Base-by-base conservation (phyloP, 352 stramenopile genomes). In the Globisporangium nagaii region DNA sequence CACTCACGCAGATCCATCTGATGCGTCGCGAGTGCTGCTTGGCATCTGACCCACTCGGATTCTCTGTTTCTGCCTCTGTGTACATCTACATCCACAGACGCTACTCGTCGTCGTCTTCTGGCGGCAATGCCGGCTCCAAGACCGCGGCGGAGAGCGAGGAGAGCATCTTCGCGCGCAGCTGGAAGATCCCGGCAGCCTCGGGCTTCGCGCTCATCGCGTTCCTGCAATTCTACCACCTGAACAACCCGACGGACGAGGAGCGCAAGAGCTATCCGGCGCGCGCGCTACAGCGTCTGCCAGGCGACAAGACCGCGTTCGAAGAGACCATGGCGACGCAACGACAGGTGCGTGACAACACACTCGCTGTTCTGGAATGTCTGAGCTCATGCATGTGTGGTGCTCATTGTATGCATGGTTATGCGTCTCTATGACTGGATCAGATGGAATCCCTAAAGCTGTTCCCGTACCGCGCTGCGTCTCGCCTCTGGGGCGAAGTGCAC, bases 401-500 rank as follows among this genome's bases (percentile, higher is more conserved):
- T n/a, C n/a, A n/a, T 50, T 35, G 52, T 28, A 8, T 48, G 24
- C 13, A 15, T 35, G 7, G 17, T 17, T 3, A 24, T 31, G 25
- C 2, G 11, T 49, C 20, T 40, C 39, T 37, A 13, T 70, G 54
- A 56, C 12, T 19, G 27, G 47, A 17, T 53, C 19, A 67, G 63
- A 56, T 93, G 52, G 67, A 86, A 61, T 86, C 76, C 40, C 56
- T 95, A 32, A 88, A 91, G 47, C 52, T 91, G 25, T 66, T 90
- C 28, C 81, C 84, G 54, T 93, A 95, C 68, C 78, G 84, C 42
- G 77, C 76, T 17, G 73, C 74, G 3, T 92, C 80, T 24, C 76
- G 84, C 24, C 68, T 90, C 10, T 95, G 84, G 84, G 84, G 84
- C 43, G 4, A 73, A 58, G 69, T 92, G 41, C 71, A 90, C 65